These are phyloP conservation scores for Penicillium palitans DNA, from an alignment of 2,329 filamentous ascomycete genomes.

Conservation along the genomic window DNA sequence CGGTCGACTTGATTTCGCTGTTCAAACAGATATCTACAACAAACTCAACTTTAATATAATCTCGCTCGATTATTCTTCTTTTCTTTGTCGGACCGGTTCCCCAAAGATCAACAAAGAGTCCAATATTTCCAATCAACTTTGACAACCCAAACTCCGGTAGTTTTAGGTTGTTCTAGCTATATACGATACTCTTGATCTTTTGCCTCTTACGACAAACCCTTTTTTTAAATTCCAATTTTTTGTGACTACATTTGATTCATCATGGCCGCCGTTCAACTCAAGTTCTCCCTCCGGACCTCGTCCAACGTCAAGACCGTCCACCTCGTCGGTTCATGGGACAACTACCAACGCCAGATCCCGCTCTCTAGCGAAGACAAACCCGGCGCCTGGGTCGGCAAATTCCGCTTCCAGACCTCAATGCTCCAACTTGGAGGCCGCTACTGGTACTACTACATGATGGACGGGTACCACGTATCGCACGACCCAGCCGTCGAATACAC, in stretches of 20 bases:
- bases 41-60: conserved; percentile 27
- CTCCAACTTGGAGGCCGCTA: conserved; percentile 88
- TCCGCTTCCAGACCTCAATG: conserved; percentile 87
- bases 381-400: conserved; percentile 92
- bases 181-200: conserved; percentile 23
- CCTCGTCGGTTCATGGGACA: conserved; percentile 96
- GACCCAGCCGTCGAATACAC: conserved; percentile 88
- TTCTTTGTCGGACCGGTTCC: conserved; percentile 39
- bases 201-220: conserved; percentile 25
- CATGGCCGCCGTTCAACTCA: conserved; percentile 90
- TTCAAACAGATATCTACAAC: conserved; percentile 32
- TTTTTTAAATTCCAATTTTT: conserved; percentile 16
- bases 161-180: conserved; percentile 22
- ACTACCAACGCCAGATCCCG: conserved; percentile 90
- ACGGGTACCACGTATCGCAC: conserved; percentile 97
- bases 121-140: conserved; percentile 6
- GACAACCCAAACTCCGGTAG: conserved; percentile 32
- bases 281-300: conserved; percentile 94
- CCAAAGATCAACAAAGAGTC: conserved; percentile 20
- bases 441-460: conserved; percentile 99
- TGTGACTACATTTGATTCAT: conserved; percentile 23
- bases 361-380: conserved; percentile 89
- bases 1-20: conserved; percentile 35
- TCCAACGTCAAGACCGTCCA: conserved; percentile 97
- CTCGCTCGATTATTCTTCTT: conserved; percentile 28